These are phyloP conservation scores for Candida yuanshanica DNA, from an alignment of 805 yeast genomes.

Conservation along the genomic window DNA sequence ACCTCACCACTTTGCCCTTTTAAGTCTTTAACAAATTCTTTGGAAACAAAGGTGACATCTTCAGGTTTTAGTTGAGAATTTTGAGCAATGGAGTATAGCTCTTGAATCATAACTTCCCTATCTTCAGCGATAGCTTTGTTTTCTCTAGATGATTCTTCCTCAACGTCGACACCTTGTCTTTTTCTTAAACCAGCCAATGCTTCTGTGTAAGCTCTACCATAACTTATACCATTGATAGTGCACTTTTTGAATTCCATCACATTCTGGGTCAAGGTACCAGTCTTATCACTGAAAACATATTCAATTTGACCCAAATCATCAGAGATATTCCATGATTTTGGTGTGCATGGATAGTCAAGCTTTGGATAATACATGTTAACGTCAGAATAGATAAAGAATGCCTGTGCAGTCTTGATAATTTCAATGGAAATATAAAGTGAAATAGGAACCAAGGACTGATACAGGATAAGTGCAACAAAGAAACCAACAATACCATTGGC, in stretches of 20 bases:
- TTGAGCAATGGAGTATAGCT: slow-evolving; percentile 32
- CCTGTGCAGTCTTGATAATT: slow-evolving; percentile 76
- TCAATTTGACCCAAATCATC: slow-evolving; percentile 85
- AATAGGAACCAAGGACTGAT: slow-evolving; percentile 77
- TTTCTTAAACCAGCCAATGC: slow-evolving; percentile 74
- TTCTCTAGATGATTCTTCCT: slow-evolving; percentile 49
- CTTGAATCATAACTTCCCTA: slow-evolving; percentile 50
- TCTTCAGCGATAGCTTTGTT: slow-evolving; percentile 51
- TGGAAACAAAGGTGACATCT: slow-evolving; percentile 66
- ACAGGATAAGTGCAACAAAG: slow-evolving; percentile 70
- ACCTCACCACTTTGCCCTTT: slow-evolving; percentile 41
- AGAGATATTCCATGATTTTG: slow-evolving; percentile 79
- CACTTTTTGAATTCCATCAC: slow-evolving; percentile 83
- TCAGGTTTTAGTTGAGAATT: slow-evolving; percentile 43
- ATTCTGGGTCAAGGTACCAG: slow-evolving; percentile 79
- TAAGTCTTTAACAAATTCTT: slow-evolving; percentile 59
- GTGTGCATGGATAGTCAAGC: slow-evolving; percentile 76
- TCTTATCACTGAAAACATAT: slow-evolving; percentile 77
- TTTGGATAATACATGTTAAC: slow-evolving; percentile 61
- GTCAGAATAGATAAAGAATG: slow-evolving; percentile 73
- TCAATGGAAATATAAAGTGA: slow-evolving; percentile 78
- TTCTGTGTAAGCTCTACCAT: slow-evolving; percentile 79
- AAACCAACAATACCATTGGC: slow-evolving; percentile 66
- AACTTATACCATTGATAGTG: slow-evolving; percentile 64
- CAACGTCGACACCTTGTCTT: slow-evolving; percentile 69